Evolutionary conservation across 768 basidiomycete genomes (phyloP).

Genomic region (Mycena venus): DNA sequence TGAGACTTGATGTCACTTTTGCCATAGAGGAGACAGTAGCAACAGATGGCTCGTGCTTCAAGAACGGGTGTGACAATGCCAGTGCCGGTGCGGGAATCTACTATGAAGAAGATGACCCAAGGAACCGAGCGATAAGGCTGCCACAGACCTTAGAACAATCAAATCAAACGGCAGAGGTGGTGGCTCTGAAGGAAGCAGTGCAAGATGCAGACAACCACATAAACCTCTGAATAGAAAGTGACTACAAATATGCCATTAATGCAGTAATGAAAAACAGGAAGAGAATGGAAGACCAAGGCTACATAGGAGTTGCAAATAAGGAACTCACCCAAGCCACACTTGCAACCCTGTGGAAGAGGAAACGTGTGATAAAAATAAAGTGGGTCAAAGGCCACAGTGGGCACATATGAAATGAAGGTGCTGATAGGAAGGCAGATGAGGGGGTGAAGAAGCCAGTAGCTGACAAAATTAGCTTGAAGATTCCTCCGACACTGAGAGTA

Average conservation of each 20-base stretch:
- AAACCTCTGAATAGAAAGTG: conserved; percentile 31
- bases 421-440: conserved; percentile 34
- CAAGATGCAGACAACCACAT: conserved; percentile 1
- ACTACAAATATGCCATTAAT: too few relatives aligned
- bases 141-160: too few relatives aligned
- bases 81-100: conserved; percentile 36
- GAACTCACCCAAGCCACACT: conserved; percentile 18
- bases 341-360: conserved; percentile 22
- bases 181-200: not conserved
- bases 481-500: not conserved
- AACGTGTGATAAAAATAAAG: conserved; percentile 30
- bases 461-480: too few relatives aligned
- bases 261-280: conserved; percentile 36
- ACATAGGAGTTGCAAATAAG: conserved; percentile 33
- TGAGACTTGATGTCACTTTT: not conserved
- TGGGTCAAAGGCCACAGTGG: conserved; percentile 45
- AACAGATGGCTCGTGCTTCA: conserved; percentile 43
- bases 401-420: conserved; percentile 36
- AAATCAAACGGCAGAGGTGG: too few relatives aligned
- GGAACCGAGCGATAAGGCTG: too few relatives aligned
- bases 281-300: conserved; percentile 44
- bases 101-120: too few relatives aligned
- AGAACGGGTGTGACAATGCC: conserved; percentile 34
- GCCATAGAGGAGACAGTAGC: too few relatives aligned
- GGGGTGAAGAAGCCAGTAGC: too few relatives aligned